Conservation (phyloP, 176 grass and related monocot species). For the Lolium multiflorum region DNA sequence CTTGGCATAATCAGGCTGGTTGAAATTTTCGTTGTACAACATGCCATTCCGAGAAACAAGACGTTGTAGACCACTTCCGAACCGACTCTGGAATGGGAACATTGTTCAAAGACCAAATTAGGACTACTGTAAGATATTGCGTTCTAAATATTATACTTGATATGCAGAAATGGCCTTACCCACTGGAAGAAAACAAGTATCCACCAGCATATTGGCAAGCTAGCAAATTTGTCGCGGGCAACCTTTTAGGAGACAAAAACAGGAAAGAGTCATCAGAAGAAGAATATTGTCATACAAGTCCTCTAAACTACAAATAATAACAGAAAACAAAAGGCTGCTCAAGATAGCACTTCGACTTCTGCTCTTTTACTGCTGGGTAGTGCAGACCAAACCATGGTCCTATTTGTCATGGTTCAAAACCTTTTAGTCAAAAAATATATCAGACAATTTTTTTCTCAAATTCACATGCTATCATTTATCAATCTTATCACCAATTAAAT, state of each 20-base stretch:
- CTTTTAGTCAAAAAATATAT: neutral
- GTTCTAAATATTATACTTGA: neutral
- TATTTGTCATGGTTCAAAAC: conserved; percentile 16
- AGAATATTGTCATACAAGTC: neutral
- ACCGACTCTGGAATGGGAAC: conserved; percentile 56
- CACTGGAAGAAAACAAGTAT: conserved; percentile 90
- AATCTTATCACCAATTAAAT: neutral
- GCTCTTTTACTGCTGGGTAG: conserved; percentile 16
- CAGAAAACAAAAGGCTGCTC: neutral
- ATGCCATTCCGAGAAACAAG: conserved; percentile 72
- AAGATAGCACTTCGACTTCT: neutral
- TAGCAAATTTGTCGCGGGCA: conserved; percentile 56
- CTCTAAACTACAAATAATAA: conserved; percentile 22
- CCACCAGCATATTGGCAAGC: conserved; percentile 88
- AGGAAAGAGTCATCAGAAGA: neutral
- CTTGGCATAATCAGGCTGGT: conserved; percentile 60
- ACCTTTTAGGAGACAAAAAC: conserved; percentile 53
- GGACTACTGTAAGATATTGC: neutral
- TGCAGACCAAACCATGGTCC: neutral
- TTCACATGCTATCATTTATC: neutral
- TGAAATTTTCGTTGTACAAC: conserved; percentile 71
- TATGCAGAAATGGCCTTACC: conserved; percentile 57
- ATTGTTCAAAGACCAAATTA: conserved; percentile 34
- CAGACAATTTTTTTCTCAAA: neutral
- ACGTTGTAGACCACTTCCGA: conserved; percentile 74